A percentile compares a stretch with the other conserved stretches of the same genome.
These are phyloP conservation scores for Aspergillus pseudoviridinutans DNA, from an alignment of 2,329 filamentous ascomycete genomes.

Conservation along the genomic window DNA sequence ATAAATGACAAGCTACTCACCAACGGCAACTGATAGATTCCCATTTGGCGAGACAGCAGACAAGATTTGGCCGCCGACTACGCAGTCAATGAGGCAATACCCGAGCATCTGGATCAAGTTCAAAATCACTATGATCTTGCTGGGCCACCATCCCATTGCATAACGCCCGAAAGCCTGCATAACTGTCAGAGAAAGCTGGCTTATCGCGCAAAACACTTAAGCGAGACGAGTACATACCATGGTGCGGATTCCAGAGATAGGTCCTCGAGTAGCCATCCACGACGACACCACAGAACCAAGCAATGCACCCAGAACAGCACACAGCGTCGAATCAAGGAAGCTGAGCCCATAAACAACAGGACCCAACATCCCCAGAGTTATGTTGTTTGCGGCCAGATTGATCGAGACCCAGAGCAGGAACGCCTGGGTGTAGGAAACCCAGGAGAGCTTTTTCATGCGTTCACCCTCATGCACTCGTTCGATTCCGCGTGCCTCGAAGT, in stretches of 20 bases:
- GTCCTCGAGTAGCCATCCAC: constrained; percentile 61
- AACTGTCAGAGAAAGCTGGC: constrained; percentile 6
- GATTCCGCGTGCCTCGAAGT: constrained; percentile 57
- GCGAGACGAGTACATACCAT: constrained; percentile 42
- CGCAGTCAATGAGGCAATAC: constrained; percentile 60
- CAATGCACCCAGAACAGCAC: constrained; percentile 55
- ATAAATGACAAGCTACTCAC: constrained; percentile 28
- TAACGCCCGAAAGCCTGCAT: constrained; percentile 54
- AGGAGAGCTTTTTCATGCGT: constrained; percentile 49
- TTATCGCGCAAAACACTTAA: not conserved
- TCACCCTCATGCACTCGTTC: constrained; percentile 54
- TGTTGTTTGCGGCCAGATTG: constrained; percentile 61
- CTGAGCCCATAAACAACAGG: constrained; percentile 56
- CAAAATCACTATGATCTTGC: constrained; percentile 59
- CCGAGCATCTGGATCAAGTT: constrained; percentile 61
- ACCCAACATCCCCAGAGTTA: constrained; percentile 61
- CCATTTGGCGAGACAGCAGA: constrained; percentile 58
- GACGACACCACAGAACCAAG: constrained; percentile 53
- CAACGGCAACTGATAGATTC: constrained; percentile 61
- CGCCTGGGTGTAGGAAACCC: constrained; percentile 54
- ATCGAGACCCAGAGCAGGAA: constrained; percentile 59
- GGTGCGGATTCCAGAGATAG: constrained; percentile 58
- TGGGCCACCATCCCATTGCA: constrained; percentile 63
- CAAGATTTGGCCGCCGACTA: constrained; percentile 65
- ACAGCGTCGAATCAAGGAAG: constrained; percentile 54